Base-by-base conservation (phyloP, 768 basidiomycete genomes). In the Sporobolomyces pararoseus region DNA sequence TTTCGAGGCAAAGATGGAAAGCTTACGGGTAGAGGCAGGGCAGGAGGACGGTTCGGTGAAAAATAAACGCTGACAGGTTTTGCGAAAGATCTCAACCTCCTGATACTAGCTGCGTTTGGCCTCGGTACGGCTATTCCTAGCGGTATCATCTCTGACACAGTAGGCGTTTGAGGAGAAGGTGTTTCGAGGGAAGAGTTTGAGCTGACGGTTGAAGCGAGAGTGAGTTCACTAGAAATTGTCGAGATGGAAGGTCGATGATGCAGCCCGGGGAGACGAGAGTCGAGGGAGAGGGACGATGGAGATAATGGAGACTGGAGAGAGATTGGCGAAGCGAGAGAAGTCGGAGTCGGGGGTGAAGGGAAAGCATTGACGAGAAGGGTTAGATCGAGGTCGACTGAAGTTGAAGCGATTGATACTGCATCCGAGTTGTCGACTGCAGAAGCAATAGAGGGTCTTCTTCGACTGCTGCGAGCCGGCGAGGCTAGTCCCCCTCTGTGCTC, bases 1-100 rank as follows among this genome's bases (percentile, higher is more conserved):
- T n/a, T 3, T 25, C 12, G 32, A 37, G 3, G 47, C 1, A 19
- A 39, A 25, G 47, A 35, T 29, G 16, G 25, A 37, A 39, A 37
- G 47, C 61, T 47, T 32, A 68, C 67, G 0, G 67, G 67, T 9
- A 68, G 54, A 25, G 67, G 62, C 1, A 63, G 23, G 5, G 58
- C 12, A 7, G 67, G 67, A n/a, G 67, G 67, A 6, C 54, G 31
- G 29, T 42, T 50, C 16, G 65, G 58, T 16, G 51, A 46, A 34
- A 59, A 66, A 27, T 23, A 59, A 25, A 57, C 55, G 47, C 65
- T 58, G 27, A 65, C 65, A 21, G 50, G 37, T 27, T 34, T 65
- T 17, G 55, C 59, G n/a, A 49, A 61, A 29, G 46, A 49, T 34
- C 59, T 61, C 29, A 49, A 44, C 13, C 59, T 46, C n/a, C 59